phyloP scores from a whole-genome alignment of 129 eudicot species.

The Artemisia argyi region DNA sequence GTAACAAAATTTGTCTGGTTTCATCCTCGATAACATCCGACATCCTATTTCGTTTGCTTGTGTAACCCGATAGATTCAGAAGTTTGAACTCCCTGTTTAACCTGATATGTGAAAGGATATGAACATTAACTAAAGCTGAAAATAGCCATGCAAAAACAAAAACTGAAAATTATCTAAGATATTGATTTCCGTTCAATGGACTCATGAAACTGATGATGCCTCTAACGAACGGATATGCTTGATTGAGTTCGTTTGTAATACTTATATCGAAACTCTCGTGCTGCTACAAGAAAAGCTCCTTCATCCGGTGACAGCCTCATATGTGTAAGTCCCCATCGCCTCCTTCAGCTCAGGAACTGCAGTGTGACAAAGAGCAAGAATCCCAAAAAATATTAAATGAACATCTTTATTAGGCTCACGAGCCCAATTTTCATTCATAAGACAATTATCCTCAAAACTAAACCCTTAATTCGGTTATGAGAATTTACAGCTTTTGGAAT shows the following conservation, averaged over 20 bases:
- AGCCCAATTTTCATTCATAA: constrained; percentile 47
- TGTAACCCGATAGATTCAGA: constrained; percentile 78
- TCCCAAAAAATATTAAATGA: constrained; percentile 42
- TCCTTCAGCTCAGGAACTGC: constrained; percentile 52
- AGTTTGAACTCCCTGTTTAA: constrained; percentile 75
- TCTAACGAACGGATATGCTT: constrained; percentile 48
- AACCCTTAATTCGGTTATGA: constrained; percentile 38
- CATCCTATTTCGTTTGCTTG: constrained; percentile 94
- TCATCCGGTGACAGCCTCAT: constrained; percentile 63
- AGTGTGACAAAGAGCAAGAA: constrained; percentile 63
- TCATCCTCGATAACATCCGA: constrained; percentile 78
- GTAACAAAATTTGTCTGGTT: constrained; percentile 67
- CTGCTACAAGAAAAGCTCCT: constrained; percentile 63
- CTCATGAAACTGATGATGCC: constrained; percentile 33
- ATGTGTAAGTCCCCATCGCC: constrained; percentile 37
- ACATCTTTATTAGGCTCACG: constrained; percentile 44
- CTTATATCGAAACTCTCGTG: constrained; percentile 59
- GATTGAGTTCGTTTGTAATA: constrained; percentile 56
- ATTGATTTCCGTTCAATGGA: constrained; percentile 41
- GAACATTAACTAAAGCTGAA: background rate
- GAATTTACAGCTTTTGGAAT: constrained; percentile 31
- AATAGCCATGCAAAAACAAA: background rate
- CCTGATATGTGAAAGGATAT: constrained; percentile 9
- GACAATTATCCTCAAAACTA: constrained; percentile 46
- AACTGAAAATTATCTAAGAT: background rate